Evolutionary conservation across 2,329 filamentous ascomycete genomes (phyloP).

Genomic region (Coniella vitis): DNA sequence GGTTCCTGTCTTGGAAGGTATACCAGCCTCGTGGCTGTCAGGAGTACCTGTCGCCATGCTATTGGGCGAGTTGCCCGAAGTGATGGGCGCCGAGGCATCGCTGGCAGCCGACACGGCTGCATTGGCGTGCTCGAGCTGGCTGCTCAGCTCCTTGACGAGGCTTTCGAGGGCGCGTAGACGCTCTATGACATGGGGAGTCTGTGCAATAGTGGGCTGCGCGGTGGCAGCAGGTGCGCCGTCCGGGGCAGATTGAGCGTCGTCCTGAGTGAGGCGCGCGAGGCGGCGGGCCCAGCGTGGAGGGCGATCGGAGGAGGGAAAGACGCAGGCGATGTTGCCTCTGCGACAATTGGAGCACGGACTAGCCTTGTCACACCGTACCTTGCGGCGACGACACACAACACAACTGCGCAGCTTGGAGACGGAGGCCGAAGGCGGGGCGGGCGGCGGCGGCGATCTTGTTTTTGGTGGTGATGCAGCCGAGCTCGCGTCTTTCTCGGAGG

Average conservation of each 20-base stretch:
- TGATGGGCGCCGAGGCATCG: slow-evolving; percentile 22
- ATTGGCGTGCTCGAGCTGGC: slow-evolving; percentile 38
- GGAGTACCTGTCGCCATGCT: slow-evolving; percentile 21
- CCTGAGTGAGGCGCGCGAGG: slow-evolving; percentile 32
- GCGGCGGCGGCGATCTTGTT: neutral
- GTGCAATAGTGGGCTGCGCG: slow-evolving; percentile 21
- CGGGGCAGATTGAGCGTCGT: slow-evolving; percentile 10
- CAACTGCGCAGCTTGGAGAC: slow-evolving; percentile 38
- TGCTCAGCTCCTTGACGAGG: slow-evolving; percentile 43
- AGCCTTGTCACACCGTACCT: slow-evolving; percentile 51
- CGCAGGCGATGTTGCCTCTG: slow-evolving; percentile 44
- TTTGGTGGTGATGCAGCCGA: neutral
- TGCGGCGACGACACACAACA: slow-evolving; percentile 44
- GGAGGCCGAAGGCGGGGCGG: neutral
- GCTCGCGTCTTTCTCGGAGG: slow-evolving; percentile 21
- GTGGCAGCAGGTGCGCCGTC: slow-evolving; percentile 26
- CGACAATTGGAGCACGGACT: slow-evolving; percentile 52
- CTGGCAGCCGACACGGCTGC: slow-evolving; percentile 20
- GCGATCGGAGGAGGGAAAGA: slow-evolving; percentile 41
- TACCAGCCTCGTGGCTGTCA: slow-evolving; percentile 8
- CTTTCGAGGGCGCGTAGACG: slow-evolving; percentile 42
- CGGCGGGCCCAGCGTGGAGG: slow-evolving; percentile 49
- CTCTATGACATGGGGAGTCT: slow-evolving; percentile 37
- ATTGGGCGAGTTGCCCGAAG: slow-evolving; percentile 22
- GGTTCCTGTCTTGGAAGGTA: slow-evolving; percentile 4